phyloP scores from a whole-genome alignment of 495 filamentous ascomycete species.

The Cenococcum geophilum region DNA sequence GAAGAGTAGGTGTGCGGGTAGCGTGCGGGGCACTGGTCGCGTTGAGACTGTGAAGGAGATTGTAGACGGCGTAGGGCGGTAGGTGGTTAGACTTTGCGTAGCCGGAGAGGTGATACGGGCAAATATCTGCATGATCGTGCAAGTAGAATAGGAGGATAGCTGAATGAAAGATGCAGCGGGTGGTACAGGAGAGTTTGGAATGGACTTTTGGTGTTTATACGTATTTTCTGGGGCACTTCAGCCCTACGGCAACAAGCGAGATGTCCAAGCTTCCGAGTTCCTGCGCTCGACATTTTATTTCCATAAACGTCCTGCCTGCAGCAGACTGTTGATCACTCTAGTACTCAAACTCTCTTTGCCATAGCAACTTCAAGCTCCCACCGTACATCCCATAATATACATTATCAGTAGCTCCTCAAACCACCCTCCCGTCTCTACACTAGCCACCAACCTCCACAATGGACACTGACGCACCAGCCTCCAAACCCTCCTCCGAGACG shows the following conservation, averaged over 20 bases:
- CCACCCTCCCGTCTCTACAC: too few relatives aligned
- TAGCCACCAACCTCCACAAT: too few relatives aligned
- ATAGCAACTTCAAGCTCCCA: too few relatives aligned
- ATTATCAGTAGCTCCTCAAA: too few relatives aligned
- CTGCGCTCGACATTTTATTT: neutral
- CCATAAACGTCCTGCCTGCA: neutral
- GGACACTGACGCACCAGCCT: too few relatives aligned
- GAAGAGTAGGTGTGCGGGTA: constrained; percentile 21
- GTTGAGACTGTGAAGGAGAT: constrained; percentile 37
- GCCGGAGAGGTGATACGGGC: constrained; percentile 18
- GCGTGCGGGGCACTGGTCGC: constrained; percentile 23
- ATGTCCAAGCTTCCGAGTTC: neutral
- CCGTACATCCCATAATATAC: too few relatives aligned
- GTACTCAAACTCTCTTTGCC: neutral
- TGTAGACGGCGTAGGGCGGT: constrained; percentile 34
- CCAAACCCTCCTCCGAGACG: neutral
- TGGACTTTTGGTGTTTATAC: too few relatives aligned
- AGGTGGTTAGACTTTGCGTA: constrained; percentile 11
- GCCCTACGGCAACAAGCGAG: constrained; percentile 15
- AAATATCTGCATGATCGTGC: neutral
- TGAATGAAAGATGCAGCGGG: too few relatives aligned
- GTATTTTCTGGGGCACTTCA: neutral
- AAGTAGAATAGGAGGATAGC: too few relatives aligned
- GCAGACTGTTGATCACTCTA: neutral
- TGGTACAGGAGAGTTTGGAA: too few relatives aligned